Evolutionary conservation across 2,329 filamentous ascomycete species (phyloP), one percentile per base, ranked within the genome.

Genomic region (Neurospora sp.): DNA sequence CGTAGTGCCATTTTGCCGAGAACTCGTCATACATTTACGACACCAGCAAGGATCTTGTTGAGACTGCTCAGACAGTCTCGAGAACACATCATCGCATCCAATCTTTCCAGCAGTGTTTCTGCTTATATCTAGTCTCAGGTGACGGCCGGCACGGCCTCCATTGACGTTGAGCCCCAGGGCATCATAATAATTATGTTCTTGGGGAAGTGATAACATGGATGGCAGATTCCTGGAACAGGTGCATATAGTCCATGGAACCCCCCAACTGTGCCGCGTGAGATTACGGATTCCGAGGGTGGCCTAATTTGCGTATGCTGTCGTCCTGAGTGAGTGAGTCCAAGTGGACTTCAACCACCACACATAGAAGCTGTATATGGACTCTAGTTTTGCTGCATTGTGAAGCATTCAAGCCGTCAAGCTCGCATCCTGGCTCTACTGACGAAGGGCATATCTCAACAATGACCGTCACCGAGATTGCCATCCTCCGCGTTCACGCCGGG

Each of bases 391-490:
- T 57, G 23, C 23, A 57, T 57, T 33, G 6, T 15, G 4, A 33
- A 33, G 6, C 19, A 1, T 17, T 36, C 23, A 62, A 8, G 6
- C 11, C 52, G 12, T 33, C 12, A 62, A 33, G 23, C 23, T 62
- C 52, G 17, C 6, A 36, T 17, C 12, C 46, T 15, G 46, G 46
- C 12, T 57, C 17, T 4, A 57, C 12, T 57, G 6, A 11, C 43
- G 19, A 33, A 57, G 12, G 6, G 8, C 52, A 17, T 62, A 36
- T 36, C 15, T 62, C 52, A 33, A 62, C 15, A 33, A 77, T 83
- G 82, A 43, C 77, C 46, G 77, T 83, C 71, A 81, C 80, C 19
- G 82, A 84, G 74, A 77, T 82, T 69, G 80, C 80, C 43, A 71
- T 80, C 69, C 70, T 82, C 52, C 76, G 77, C 43, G 73, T 81